A percentile compares a stretch with the other conserved stretches of the same genome.
These are phyloP conservation scores for Solanum hybrid DNA, from an alignment of 305 asterid genomes.

Conservation along the genomic window DNA sequence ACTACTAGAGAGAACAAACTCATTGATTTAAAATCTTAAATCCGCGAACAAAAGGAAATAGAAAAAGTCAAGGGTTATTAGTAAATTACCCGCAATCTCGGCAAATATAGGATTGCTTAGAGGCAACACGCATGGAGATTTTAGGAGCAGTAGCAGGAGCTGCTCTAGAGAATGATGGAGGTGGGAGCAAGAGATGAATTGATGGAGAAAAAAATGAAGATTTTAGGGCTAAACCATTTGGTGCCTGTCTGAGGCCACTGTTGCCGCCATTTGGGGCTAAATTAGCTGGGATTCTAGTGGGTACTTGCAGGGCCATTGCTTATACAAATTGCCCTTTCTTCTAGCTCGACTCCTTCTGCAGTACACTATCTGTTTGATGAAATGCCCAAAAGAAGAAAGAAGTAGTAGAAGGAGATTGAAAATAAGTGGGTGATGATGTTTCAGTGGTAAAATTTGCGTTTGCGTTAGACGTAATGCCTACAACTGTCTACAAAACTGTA, in stretches of 20 bases:
- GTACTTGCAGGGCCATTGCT: constrained; percentile 46
- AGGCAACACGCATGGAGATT: constrained; percentile 65
- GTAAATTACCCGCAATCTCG: constrained; percentile 77
- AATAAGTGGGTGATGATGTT: constrained; percentile 18
- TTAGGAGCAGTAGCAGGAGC: constrained; percentile 49
- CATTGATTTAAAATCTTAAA: neutral
- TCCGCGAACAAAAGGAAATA: neutral
- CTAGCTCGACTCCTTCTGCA: neutral
- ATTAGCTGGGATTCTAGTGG: constrained; percentile 19
- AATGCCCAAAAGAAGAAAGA: neutral
- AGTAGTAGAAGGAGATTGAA: constrained; percentile 7
- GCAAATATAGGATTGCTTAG: constrained; percentile 88
- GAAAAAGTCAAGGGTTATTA: neutral
- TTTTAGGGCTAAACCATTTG: constrained; percentile 38
- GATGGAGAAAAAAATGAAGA: constrained; percentile 58
- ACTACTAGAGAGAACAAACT: neutral
- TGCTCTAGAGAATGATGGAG: constrained; percentile 3
- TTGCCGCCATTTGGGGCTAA: constrained; percentile 27
- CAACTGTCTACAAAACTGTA: neutral
- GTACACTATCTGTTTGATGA: neutral
- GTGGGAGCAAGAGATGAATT: constrained; percentile 35
- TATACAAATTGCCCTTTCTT: neutral
- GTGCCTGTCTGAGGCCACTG: constrained; percentile 38
- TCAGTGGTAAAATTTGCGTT: constrained; percentile 6
- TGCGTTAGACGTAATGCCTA: constrained; percentile 1